Evolutionary conservation across 331 rosid genomes (phyloP).

Genomic region (Prunus yedoensis): DNA sequence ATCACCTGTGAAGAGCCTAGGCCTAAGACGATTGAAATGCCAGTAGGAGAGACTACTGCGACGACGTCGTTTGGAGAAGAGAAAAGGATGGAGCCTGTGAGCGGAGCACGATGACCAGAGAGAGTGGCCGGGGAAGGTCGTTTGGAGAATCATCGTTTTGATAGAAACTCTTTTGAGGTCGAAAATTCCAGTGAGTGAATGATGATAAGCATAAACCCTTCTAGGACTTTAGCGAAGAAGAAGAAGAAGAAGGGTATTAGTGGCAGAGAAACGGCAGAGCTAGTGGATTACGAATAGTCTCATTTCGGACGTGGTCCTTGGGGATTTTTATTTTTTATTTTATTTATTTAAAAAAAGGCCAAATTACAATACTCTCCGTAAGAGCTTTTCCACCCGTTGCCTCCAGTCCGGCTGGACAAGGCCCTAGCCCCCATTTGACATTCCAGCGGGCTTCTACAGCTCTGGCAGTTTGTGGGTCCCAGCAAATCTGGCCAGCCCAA

Average conservation of each 20-base stretch:
- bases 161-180: background rate
- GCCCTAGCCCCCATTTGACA: too few relatives aligned
- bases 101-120: slow-evolving; percentile 46
- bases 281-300: background rate
- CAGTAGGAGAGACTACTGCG: slow-evolving; percentile 29
- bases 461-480: too few relatives aligned
- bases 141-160: slow-evolving; percentile 42
- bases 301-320: background rate
- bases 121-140: slow-evolving; percentile 42
- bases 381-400: too few relatives aligned
- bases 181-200: background rate
- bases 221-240: background rate
- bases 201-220: slow-evolving; percentile 9
- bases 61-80: slow-evolving; percentile 46
- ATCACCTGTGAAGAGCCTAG: slow-evolving; percentile 41
- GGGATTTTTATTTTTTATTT: background rate
- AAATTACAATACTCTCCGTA: too few relatives aligned
- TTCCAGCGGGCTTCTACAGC: too few relatives aligned
- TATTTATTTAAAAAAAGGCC: background rate
- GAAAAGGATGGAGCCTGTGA: slow-evolving; percentile 49
- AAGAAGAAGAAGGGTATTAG: background rate
- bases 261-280: background rate
- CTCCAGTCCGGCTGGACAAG: too few relatives aligned
- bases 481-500: too few relatives aligned
- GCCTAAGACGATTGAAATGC: slow-evolving; percentile 30